A percentile compares a stretch with the other conserved stretches of the same genome.
Conservation (phyloP, 176 grass and related monocot species). For the sorghum (Sorghum bicolor) region Sorghum_bicolor_NCBIv3 NC_012873.2:62819501-62820000, state of each 20-base stretch:
- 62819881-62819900: neutral
- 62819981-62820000: neutral
- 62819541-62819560: neutral
- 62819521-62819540: slow-evolving; percentile 49
- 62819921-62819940: neutral
- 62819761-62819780: slow-evolving; percentile 3
- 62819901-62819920: neutral
- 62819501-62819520: slow-evolving; percentile 36
- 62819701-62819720: slow-evolving; percentile 17
- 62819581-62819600: slow-evolving; percentile 32
- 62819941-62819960: neutral
- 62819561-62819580: slow-evolving; percentile 17
- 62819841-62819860: neutral
- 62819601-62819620: slow-evolving; percentile 2
- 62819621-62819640: slow-evolving; percentile 24
- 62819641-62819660: neutral
- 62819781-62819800: neutral
- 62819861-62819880: neutral
- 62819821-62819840: neutral
- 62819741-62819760: slow-evolving; percentile 19
- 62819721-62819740: slow-evolving; percentile 7
- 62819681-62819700: slow-evolving; percentile 20
- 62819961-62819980: neutral
- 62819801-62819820: neutral
- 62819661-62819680: slow-evolving; percentile 17